Evolutionary conservation across 148 eudicot genomes (phyloP).

Genomic region (Limonium bicolor): DNA sequence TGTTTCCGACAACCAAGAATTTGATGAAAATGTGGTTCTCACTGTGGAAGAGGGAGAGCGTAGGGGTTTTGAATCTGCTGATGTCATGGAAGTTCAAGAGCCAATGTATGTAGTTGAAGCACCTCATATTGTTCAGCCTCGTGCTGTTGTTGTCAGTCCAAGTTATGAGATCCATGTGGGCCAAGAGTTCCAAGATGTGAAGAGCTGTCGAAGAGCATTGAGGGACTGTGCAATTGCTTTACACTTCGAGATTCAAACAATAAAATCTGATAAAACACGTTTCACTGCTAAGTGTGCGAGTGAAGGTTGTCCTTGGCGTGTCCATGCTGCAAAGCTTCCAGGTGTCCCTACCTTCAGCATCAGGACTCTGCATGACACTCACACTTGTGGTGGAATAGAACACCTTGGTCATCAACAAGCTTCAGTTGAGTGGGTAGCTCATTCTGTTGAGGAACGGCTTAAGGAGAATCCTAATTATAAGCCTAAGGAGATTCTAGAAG

Average conservation of each 20-base stretch:
- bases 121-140: constrained; percentile 25
- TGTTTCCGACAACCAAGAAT: constrained; percentile 20
- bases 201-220: constrained; percentile 40
- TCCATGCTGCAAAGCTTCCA: constrained; percentile 44
- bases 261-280: constrained; percentile 50
- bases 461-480: constrained; percentile 42
- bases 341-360: constrained; percentile 39
- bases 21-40: constrained; percentile 27
- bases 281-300: constrained; percentile 45
- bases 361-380: constrained; percentile 30
- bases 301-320: constrained; percentile 53
- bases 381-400: constrained; percentile 38
- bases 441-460: constrained; percentile 33
- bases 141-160: constrained; percentile 20
- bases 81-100: constrained; percentile 16
- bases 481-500: constrained; percentile 55
- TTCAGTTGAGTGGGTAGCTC: constrained; percentile 53
- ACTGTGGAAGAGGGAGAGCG: constrained; percentile 23
- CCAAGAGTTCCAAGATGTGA: constrained; percentile 47
- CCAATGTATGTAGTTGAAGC: constrained; percentile 11
- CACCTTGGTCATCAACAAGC: constrained; percentile 58
- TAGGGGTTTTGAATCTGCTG: constrained; percentile 19
- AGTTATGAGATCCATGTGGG: constrained; percentile 33
- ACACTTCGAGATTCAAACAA: constrained; percentile 45
- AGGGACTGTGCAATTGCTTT: constrained; percentile 47